Evolutionary conservation across 2,329 filamentous ascomycete species (phyloP).

Genomic region (Exserohilum turcica): DNA sequence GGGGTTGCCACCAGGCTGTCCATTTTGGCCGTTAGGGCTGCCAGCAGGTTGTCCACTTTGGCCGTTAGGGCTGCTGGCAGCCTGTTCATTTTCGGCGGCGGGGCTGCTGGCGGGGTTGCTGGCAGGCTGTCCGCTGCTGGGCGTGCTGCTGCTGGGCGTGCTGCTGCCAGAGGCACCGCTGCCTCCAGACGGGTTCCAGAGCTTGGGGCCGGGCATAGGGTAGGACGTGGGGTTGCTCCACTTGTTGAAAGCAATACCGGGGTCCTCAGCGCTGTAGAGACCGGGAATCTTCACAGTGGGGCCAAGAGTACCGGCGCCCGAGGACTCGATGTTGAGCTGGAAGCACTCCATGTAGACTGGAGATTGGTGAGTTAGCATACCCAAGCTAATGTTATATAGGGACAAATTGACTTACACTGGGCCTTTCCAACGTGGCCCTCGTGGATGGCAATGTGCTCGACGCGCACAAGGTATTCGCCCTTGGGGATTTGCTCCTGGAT

Average conservation of each 20-base stretch:
- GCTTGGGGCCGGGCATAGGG: constrained; percentile 37
- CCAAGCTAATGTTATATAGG: no score
- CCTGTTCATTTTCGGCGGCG: no score
- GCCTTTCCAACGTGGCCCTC: constrained; percentile 38
- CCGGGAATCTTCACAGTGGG: constrained; percentile 57
- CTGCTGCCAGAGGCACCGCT: constrained; percentile 8
- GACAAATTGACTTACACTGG: no score
- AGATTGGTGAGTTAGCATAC: no score
- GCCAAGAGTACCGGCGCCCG: constrained; percentile 48
- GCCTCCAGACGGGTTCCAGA: constrained; percentile 20
- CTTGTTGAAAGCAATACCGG: constrained; percentile 57
- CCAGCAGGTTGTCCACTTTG: no score
- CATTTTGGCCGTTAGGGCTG: no score
- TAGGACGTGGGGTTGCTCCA: constrained; percentile 43
- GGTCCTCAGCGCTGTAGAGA: constrained; percentile 55
- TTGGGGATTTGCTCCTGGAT: constrained; percentile 49
- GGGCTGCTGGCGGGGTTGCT: not conserved
- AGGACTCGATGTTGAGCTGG: constrained; percentile 56
- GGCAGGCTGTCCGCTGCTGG: no score
- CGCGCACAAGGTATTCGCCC: constrained; percentile 48
- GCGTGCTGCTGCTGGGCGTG: constrained; percentile 11
- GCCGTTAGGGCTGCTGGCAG: no score
- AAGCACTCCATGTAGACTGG: constrained; percentile 44
- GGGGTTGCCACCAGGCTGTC: no score
- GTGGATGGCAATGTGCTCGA: constrained; percentile 44